A percentile compares a stretch with the other conserved stretches of the same genome.
phyloP scores from a whole-genome alignment of 345 rosid species.

The Linum tenue region DNA sequence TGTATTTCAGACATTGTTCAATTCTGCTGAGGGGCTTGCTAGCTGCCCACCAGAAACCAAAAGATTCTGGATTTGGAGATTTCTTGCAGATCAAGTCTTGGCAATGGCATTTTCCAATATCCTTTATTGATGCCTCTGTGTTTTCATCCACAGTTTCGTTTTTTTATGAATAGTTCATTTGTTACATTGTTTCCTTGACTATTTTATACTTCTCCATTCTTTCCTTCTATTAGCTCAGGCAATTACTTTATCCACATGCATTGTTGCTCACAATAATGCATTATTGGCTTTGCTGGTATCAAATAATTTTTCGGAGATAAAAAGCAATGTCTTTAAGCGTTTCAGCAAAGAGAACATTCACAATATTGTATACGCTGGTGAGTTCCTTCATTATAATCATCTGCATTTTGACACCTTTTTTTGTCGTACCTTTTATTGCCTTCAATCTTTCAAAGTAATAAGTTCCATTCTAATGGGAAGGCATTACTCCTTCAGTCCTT shows the following conservation, averaged over 20 bases:
- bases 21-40: slow-evolving; percentile 68
- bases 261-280: slow-evolving; percentile 93
- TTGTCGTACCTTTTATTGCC: no score
- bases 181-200: slow-evolving; percentile 56
- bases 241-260: slow-evolving; percentile 82
- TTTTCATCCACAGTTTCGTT: slow-evolving; percentile 3
- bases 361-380: slow-evolving; percentile 70
- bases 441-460: no score
- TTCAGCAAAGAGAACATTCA: slow-evolving; percentile 91
- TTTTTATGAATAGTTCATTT: slow-evolving; percentile 3
- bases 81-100: slow-evolving; percentile 56
- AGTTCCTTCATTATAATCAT: slow-evolving; percentile 21
- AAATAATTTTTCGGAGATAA: slow-evolving; percentile 94
- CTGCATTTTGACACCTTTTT: no score
- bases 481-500: no score
- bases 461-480: no score
- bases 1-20: slow-evolving; percentile 69
- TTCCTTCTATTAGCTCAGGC: slow-evolving; percentile 94
- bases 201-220: slow-evolving; percentile 72
- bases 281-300: slow-evolving; percentile 93
- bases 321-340: slow-evolving; percentile 88
- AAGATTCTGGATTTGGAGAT: slow-evolving; percentile 47
- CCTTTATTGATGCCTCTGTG: slow-evolving; percentile 26
- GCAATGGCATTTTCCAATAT: slow-evolving; percentile 81
- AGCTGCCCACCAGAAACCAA: slow-evolving; percentile 46